phyloP scores from a whole-genome alignment of 2,329 filamentous ascomycete species.

The Rhinocladiella mackenziei region DNA sequence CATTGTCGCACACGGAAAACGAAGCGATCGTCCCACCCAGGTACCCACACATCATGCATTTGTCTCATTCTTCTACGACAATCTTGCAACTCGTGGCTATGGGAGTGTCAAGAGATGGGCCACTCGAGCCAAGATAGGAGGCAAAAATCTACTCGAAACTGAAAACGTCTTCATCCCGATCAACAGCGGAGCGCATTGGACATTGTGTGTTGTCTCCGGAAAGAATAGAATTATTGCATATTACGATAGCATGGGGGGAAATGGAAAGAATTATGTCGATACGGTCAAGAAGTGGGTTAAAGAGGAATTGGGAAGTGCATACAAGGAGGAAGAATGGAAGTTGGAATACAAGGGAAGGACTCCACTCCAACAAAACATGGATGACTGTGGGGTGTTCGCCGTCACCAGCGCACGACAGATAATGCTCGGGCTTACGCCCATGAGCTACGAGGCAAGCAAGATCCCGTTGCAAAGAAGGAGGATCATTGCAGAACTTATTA shows the following conservation, averaged over 20 bases:
- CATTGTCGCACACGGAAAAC: conserved; percentile 34
- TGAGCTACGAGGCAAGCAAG: conserved; percentile 40
- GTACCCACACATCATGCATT: conserved; percentile 43
- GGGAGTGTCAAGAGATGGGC: conserved; percentile 42
- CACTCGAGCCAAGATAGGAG: conserved; percentile 46
- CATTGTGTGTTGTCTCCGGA: conserved; percentile 45
- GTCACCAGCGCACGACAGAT: conserved; percentile 48
- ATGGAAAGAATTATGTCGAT: conserved; percentile 34
- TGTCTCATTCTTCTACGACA: conserved; percentile 45
- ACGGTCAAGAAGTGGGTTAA: conserved; percentile 42
- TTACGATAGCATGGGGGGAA: conserved; percentile 44
- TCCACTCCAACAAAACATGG: conserved; percentile 45
- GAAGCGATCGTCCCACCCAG: conserved; percentile 29
- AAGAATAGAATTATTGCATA: conserved; percentile 43
- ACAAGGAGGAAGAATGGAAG: conserved; percentile 45
- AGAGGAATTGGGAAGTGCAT: conserved; percentile 40
- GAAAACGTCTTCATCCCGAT: conserved; percentile 48
- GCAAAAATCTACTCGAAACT: conserved; percentile 41
- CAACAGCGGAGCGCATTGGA: conserved; percentile 47
- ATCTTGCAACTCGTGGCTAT: conserved; percentile 39
- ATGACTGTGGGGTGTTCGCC: conserved; percentile 50
- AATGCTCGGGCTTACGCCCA: conserved; percentile 40
- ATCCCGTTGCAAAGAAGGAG: conserved; percentile 42
- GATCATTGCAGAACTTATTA: conserved; percentile 45
- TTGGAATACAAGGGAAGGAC: conserved; percentile 30